Evolutionary conservation across 176 grass and related monocot species (phyloP).

Genomic region (Aegilops longissima): DNA sequence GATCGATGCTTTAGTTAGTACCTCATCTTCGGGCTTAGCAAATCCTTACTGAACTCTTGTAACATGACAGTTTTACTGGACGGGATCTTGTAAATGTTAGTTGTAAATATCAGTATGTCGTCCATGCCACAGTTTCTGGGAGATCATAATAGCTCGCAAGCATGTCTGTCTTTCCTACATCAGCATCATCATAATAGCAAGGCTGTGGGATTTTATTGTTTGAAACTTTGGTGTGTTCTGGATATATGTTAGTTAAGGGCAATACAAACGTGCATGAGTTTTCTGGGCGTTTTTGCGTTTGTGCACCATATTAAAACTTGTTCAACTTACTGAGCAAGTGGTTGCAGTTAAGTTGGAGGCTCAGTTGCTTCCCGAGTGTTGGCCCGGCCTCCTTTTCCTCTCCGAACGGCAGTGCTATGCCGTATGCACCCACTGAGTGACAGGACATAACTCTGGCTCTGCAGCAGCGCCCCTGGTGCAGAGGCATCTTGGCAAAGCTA

Average conservation of each 20-base stretch:
- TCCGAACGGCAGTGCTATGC: not conserved
- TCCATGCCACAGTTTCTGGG: not conserved
- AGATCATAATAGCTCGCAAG: not conserved
- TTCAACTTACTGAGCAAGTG: not conserved
- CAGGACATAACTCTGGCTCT: not conserved
- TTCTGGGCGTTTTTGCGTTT: too few species aligned
- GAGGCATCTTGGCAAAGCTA: not conserved
- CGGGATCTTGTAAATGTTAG: too few species aligned
- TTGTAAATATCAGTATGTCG: not conserved
- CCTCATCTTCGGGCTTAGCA: not conserved
- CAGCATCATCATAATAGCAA: not conserved
- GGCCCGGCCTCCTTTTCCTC: too few species aligned
- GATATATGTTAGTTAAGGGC: too few species aligned
- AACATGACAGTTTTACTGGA: not conserved
- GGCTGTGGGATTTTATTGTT: too few species aligned
- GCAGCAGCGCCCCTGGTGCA: not conserved
- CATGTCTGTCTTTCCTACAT: not conserved
- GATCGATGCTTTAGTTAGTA: not conserved
- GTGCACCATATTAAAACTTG: not conserved
- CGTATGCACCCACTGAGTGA: not conserved
- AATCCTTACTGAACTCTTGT: not conserved
- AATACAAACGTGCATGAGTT: too few species aligned
- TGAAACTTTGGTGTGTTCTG: too few species aligned
- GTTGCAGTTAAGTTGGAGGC: not conserved
- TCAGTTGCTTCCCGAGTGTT: not conserved